A percentile compares a stretch with the other conserved stretches of the same genome.
Conservation (phyloP, 768 basidiomycete genomes). For the Termitomyces titanicus region DNA sequence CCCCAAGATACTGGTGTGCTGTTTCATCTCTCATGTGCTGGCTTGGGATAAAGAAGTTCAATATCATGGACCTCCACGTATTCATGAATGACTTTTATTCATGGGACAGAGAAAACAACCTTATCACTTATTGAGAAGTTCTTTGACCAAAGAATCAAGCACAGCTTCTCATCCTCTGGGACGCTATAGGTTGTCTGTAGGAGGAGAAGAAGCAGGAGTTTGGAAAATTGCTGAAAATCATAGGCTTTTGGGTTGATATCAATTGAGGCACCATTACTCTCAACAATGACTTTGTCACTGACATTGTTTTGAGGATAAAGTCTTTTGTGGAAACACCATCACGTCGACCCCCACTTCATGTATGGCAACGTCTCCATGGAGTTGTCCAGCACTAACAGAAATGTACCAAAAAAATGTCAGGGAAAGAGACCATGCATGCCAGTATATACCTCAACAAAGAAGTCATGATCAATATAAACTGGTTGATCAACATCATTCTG, state of each 20-base stretch:
- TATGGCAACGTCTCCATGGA: conserved; percentile 21
- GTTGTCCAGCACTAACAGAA: conserved; percentile 7
- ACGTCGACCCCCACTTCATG: conserved; percentile 14
- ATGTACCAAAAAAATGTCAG: conserved; percentile 13
- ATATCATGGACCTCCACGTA: conserved; percentile 18
- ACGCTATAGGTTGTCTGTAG: conserved; percentile 22
- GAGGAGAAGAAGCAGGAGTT: conserved; percentile 25
- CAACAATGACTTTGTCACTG: not conserved
- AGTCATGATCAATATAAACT: too few species aligned
- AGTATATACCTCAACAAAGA: too few species aligned
- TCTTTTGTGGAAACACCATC: not conserved
- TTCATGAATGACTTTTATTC: conserved; percentile 21
- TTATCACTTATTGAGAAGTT: not conserved
- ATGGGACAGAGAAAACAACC: not conserved
- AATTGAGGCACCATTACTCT: conserved; percentile 15
- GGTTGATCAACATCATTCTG: too few species aligned
- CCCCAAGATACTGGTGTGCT: conserved; percentile 23
- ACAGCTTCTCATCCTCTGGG: conserved; percentile 23
- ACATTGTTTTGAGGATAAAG: conserved; percentile 13
- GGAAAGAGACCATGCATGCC: not conserved
- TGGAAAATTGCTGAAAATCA: conserved; percentile 22
- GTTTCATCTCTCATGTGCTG: conserved; percentile 18
- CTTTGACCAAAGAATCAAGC: conserved; percentile 16
- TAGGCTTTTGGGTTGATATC: conserved; percentile 28
- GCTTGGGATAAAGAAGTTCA: conserved; percentile 14